A percentile compares a stretch with the other conserved stretches of the same genome.
phyloP scores from a whole-genome alignment of 2,329 filamentous ascomycete genomes.

The Coniochaeta pulveracea region DNA sequence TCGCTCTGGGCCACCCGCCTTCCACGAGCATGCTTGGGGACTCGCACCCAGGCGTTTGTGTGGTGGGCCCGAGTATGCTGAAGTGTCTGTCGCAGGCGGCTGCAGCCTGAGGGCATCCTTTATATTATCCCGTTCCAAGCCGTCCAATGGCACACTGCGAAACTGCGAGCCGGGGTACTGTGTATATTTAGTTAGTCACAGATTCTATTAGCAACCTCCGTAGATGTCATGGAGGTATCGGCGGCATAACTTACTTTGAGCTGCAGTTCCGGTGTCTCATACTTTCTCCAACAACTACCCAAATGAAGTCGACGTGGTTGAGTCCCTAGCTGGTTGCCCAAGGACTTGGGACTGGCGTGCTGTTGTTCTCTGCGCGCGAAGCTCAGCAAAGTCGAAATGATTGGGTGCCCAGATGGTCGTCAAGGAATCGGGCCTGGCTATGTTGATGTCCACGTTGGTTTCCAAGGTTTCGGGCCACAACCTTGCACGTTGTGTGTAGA shows the following conservation, averaged over 20 bases:
- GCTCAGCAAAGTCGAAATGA: no score
- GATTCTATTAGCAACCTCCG: background rate
- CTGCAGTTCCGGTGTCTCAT: background rate
- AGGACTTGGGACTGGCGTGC: background rate
- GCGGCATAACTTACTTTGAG: background rate
- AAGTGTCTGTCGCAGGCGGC: conserved; percentile 1
- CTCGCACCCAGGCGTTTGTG: background rate
- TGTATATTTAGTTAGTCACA: background rate
- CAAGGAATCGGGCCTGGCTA: background rate
- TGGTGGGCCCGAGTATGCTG: background rate
- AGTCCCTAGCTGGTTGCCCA: conserved; percentile 1
- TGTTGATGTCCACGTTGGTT: conserved; percentile 1
- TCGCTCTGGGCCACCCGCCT: no score
- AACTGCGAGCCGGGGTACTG: background rate
- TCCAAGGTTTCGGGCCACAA: no score
- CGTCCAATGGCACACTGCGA: background rate
- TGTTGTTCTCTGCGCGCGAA: conserved; percentile 1
- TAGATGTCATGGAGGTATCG: background rate
- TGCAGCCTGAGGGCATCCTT: background rate
- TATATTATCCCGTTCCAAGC: conserved; percentile 1
- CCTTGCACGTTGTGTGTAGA: no score
- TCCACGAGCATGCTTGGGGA: no score
- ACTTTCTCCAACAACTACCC: background rate
- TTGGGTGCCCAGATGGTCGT: no score
- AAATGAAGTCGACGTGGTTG: conserved; percentile 1